Conservation (phyloP, 768 basidiomycete species). For the Xerocomus brunneocitrinus region DNA sequence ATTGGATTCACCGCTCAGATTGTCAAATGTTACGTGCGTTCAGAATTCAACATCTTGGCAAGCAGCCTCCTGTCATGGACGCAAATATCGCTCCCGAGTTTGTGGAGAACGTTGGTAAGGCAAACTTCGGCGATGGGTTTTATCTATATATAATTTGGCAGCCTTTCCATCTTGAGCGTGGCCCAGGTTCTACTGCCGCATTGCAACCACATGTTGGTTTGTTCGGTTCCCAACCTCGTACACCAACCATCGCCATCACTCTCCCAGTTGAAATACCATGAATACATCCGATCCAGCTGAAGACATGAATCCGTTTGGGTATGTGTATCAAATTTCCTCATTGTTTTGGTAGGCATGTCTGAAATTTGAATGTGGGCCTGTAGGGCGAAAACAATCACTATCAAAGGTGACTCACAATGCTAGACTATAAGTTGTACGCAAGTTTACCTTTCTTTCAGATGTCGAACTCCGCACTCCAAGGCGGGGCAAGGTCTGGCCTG, state of each 20-base stretch:
- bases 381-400: conserved; percentile 2
- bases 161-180: too few species aligned
- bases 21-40: too few species aligned
- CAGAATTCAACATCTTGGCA: too few species aligned
- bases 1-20: too few species aligned
- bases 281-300: background rate
- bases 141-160: too few species aligned
- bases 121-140: too few species aligned
- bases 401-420: background rate
- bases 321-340: background rate
- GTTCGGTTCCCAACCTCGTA: background rate
- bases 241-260: background rate
- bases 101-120: too few species aligned
- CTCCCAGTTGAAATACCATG: background rate
- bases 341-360: too few species aligned
- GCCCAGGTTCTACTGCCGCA: background rate
- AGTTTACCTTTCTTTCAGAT: background rate
- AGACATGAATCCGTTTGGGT: background rate
- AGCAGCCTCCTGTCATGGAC: too few species aligned
- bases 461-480: conserved; percentile 2
- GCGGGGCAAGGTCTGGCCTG: background rate
- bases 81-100: too few species aligned
- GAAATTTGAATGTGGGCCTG: background rate
- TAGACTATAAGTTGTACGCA: too few species aligned
- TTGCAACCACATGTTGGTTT: background rate